A percentile compares a stretch with the other conserved stretches of the same genome.
Conservation (phyloP, 1,284 basidiomycete genomes). For the Ustilago shanxiensis region DNA sequence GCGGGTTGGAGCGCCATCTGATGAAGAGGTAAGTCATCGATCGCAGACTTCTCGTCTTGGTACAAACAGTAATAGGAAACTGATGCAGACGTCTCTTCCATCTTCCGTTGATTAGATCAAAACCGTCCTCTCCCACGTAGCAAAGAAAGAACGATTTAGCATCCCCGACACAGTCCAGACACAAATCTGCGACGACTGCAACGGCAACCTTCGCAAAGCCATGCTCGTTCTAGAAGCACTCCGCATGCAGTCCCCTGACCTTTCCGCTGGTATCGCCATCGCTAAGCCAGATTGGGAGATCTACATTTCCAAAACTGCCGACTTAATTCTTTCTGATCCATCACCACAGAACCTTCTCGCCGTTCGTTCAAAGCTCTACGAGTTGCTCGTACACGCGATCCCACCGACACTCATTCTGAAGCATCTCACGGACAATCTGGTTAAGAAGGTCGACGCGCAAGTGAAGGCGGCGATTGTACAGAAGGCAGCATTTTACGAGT, state of each 20-base stretch:
- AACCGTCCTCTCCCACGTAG: constrained; percentile 81
- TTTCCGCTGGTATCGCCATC: constrained; percentile 77
- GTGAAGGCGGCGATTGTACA: constrained; percentile 60
- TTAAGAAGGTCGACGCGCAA: constrained; percentile 82
- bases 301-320: constrained; percentile 94
- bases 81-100: neutral
- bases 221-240: constrained; percentile 93
- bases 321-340: constrained; percentile 91
- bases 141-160: constrained; percentile 83
- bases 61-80: neutral
- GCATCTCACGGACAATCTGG: constrained; percentile 79
- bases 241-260: constrained; percentile 77
- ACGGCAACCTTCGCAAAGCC: constrained; percentile 94
- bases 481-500: constrained; percentile 83
- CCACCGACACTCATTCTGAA: constrained; percentile 78
- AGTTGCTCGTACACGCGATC: constrained; percentile 95
- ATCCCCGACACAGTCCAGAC: constrained; percentile 81
- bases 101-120: constrained; percentile 76
- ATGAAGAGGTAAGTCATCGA: constrained; percentile 74
- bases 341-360: constrained; percentile 91
- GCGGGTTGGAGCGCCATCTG: constrained; percentile 87
- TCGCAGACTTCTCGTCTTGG: too few species aligned
- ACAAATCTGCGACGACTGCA: constrained; percentile 83
- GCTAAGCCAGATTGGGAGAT: constrained; percentile 98
- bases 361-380: constrained; percentile 92